phyloP scores from a whole-genome alignment of 208 protist species.

The Spongospora subterranea region DNA sequence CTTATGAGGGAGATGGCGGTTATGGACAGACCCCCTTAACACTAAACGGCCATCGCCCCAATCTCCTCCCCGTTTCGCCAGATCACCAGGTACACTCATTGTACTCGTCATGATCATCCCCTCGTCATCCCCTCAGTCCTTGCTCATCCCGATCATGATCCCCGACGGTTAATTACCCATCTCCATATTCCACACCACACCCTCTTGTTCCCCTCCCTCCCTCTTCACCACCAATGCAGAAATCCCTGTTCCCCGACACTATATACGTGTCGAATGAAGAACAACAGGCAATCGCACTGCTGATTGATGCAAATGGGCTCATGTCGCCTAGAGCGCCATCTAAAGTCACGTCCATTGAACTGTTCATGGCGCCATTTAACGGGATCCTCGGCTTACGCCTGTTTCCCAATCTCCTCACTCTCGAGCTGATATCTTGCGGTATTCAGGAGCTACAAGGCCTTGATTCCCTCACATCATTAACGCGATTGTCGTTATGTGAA shows the following conservation, averaged over 20 bases:
- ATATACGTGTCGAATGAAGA: neutral
- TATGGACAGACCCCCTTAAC: too few relatives aligned
- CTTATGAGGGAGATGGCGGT: too few relatives aligned
- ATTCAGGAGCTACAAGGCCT: slow-evolving; percentile 64
- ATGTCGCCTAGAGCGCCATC: neutral
- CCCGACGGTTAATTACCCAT: too few relatives aligned
- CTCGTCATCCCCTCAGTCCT: too few relatives aligned
- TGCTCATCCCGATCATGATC: too few relatives aligned
- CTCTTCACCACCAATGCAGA: too few relatives aligned
- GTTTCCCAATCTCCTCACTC: neutral
- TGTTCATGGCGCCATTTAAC: neutral
- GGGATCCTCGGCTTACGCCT: neutral
- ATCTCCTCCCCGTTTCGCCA: too few relatives aligned
- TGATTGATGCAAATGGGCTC: neutral
- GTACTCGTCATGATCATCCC: too few relatives aligned
- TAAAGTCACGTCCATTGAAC: neutral
- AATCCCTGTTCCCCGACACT: neutral
- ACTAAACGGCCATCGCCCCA: too few relatives aligned
- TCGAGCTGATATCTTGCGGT: slow-evolving; percentile 60
- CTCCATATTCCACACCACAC: too few relatives aligned
- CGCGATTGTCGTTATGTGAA: slow-evolving; percentile 68
- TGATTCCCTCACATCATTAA: slow-evolving; percentile 54
- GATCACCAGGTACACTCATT: too few relatives aligned
- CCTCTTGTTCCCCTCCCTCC: too few relatives aligned
- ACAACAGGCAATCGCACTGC: slow-evolving; percentile 13